Evolutionary conservation across 371 early-diverging fungal genomes (phyloP), one percentile per base, ranked within the genome.

Genomic region (Funneliformis caledonium): DNA sequence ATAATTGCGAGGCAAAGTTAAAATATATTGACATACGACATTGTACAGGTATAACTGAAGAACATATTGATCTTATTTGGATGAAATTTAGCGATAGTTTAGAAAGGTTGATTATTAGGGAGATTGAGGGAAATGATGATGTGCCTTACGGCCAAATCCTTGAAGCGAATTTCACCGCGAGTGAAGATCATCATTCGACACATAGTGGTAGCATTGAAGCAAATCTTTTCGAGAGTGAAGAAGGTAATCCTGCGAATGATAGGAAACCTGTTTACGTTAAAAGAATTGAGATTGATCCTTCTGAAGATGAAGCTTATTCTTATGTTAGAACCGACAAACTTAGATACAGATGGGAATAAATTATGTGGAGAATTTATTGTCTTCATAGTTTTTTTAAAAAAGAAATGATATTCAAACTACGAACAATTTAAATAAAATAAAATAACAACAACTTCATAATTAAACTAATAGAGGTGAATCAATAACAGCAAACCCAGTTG

Each of bases 401-500:
- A 10, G 0, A 16, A 26, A 8, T 6, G 19, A 68, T 33, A 64
- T 33, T 10, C 31, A 7, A 4, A 33, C 14, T 26, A 33, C 14
- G 2, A 64, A 26, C 33, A 12, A 64, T 33, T 31, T 26, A 33
- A 64, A 42, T 37, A 68, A 37, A 68, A 19, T 4, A 26, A 26
- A 26, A 26, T 26, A 26, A 26, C 26, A 26, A 64, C 31, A 26
- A 64, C 26, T 6, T 31, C 45, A 19, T 22, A 50, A 72, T 82
- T 87, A 93, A 48, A 94, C 86, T 45, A 96, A 85, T 52, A 93
- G 78, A 31, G 96, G 94, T 68, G 94, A 95, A 84, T 97, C 97
- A 84, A 98, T 93, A 12, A 98, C 97, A n/a, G 96, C 95, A 89
- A 93, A 98, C n/a, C 99, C 99, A 52, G 97, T 95, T 1, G 98